Evolutionary conservation across 495 filamentous ascomycete genomes (phyloP).

Genomic region (Daldinia childiae): DNA sequence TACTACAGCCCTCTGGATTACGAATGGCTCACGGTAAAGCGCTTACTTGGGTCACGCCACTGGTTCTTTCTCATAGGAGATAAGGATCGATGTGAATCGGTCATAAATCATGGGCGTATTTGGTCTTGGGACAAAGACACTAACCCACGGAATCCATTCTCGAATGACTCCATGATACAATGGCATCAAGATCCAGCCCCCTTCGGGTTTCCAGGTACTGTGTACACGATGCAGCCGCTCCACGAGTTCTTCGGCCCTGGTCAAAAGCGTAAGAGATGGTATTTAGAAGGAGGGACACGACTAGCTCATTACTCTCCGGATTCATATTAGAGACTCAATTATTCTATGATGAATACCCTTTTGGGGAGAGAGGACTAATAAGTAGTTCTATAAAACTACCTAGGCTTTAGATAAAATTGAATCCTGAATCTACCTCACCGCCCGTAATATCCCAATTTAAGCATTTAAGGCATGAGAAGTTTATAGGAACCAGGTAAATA

Average conservation of each 20-base stretch:
- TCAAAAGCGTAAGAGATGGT: too few relatives aligned
- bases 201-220: not conserved
- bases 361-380: not conserved
- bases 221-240: not conserved
- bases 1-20: not conserved
- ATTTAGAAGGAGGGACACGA: not conserved
- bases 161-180: not conserved
- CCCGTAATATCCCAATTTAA: not conserved
- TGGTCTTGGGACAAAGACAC: constrained; percentile 10
- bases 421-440: not conserved
- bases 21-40: not conserved
- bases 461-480: too few relatives aligned
- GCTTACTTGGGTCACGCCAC: not conserved
- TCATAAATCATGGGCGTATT: not conserved
- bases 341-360: not conserved
- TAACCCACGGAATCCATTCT: too few relatives aligned
- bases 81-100: constrained; percentile 5
- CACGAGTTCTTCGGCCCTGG: not conserved
- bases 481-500: not conserved
- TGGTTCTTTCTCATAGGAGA: constrained; percentile 12
- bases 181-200: not conserved
- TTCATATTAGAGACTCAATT: not conserved
- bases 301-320: not conserved
- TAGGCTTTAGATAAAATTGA: too few relatives aligned
- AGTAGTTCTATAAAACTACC: too few relatives aligned